Evolutionary conservation across 306 rosid genomes (phyloP).

Genomic region (Pyrus bretschneideri): DNA sequence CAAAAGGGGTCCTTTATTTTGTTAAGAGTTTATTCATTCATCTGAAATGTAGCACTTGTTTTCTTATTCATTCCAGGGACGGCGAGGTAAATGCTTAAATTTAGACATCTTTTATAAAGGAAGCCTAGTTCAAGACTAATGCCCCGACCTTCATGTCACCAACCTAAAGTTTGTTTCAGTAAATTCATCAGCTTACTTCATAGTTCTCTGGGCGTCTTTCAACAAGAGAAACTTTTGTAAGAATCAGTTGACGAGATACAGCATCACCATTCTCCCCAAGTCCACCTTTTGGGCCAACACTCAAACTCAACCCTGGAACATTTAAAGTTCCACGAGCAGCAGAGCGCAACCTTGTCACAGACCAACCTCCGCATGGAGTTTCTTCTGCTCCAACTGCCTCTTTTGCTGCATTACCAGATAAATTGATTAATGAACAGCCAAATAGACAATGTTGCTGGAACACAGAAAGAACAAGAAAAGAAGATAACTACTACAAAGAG

Average conservation of each 20-base stretch:
- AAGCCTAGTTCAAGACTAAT: neutral
- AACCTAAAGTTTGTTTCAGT: conserved; percentile 4
- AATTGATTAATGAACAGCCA: conserved; percentile 6
- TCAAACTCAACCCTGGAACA: conserved; percentile 86
- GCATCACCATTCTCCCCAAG: conserved; percentile 99
- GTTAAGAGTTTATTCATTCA: neutral
- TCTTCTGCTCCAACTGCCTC: conserved; percentile 99
- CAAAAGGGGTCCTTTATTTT: neutral
- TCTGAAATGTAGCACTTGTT: neutral
- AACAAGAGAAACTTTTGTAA: conserved; percentile 84
- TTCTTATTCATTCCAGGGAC: neutral
- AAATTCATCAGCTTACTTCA: conserved; percentile 78
- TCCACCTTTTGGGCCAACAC: conserved; percentile 97
- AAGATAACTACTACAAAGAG: conserved; percentile 6
- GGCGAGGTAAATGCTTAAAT: neutral
- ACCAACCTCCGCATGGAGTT: conserved; percentile 94
- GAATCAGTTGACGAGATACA: conserved; percentile 94
- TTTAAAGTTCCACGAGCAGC: conserved; percentile 93
- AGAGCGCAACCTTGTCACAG: conserved; percentile 91
- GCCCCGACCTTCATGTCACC: conserved; percentile 1
- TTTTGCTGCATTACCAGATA: conserved; percentile 54
- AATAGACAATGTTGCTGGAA: neutral
- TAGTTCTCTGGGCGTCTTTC: conserved; percentile 99
- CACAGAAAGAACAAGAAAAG: neutral
- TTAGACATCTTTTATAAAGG: neutral